Percentiles rank a stretch among this genome's conserved stretches.
Conservation (phyloP, 306 rosid species). For the Fragaria iinumae region DNA sequence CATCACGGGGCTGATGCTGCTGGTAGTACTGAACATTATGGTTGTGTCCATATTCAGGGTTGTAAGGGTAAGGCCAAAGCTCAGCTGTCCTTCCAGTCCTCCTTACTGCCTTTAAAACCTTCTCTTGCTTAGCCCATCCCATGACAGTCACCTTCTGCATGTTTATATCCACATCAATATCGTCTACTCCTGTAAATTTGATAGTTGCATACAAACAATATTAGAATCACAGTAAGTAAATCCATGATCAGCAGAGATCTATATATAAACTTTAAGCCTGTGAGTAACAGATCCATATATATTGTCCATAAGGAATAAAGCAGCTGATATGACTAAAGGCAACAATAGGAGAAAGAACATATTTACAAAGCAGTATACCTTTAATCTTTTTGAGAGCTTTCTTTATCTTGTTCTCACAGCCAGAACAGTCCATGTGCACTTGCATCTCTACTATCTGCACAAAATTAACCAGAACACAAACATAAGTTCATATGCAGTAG, state of each 20-base stretch:
- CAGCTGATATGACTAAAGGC: background rate
- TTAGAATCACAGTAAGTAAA: background rate
- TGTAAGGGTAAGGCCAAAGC: conserved; percentile 70
- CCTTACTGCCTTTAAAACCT: conserved; percentile 56
- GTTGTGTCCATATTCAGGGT: conserved; percentile 44
- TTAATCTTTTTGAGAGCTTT: conserved; percentile 53
- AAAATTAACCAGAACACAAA: background rate
- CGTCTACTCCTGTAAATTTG: conserved; percentile 50
- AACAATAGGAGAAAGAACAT: background rate
- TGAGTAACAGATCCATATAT: background rate
- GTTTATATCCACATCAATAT: conserved; percentile 50
- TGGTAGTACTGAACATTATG: conserved; percentile 16
- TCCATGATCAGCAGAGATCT: background rate
- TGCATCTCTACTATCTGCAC: conserved; percentile 57
- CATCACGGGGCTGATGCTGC: conserved; percentile 14
- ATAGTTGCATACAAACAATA: background rate
- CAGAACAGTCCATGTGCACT: conserved; percentile 68
- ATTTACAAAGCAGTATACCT: conserved; percentile 28
- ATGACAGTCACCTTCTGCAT: conserved; percentile 79
- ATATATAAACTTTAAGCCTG: background rate
- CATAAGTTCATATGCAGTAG: background rate
- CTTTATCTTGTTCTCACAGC: conserved; percentile 62
- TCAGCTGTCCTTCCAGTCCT: conserved; percentile 66
- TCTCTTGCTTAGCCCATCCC: conserved; percentile 64
- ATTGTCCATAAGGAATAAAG: background rate